phyloP scores from a whole-genome alignment of 805 yeast species.

The Candida insectorum region DNA sequence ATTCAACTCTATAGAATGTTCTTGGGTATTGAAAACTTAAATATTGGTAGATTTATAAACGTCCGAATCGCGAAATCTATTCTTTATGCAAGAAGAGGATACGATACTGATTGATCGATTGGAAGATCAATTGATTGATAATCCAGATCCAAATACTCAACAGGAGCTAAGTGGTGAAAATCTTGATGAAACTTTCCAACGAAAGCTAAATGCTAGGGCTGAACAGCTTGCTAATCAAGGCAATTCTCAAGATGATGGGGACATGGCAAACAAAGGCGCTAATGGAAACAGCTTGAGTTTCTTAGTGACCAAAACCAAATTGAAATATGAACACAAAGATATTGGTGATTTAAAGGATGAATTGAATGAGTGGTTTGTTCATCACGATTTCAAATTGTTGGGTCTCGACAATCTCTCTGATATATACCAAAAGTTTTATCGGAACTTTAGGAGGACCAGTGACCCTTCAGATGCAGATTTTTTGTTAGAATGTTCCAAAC shows the following conservation, averaged over 20 bases:
- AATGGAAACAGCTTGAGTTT: slow-evolving; percentile 18
- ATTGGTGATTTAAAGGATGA: slow-evolving; percentile 23
- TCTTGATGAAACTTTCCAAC: slow-evolving; percentile 41
- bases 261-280: slow-evolving; percentile 2
- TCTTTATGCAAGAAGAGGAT: slow-evolving; percentile 16
- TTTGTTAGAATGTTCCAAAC: neutral
- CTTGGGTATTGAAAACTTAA: slow-evolving; percentile 20
- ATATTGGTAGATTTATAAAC: neutral
- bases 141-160: slow-evolving; percentile 33
- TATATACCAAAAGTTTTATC: slow-evolving; percentile 2
- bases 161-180: slow-evolving; percentile 26
- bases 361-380: slow-evolving; percentile 38
- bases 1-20: slow-evolving; percentile 49
- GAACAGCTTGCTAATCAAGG: slow-evolving; percentile 27
- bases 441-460: neutral
- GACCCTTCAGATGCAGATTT: neutral
- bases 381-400: slow-evolving; percentile 22
- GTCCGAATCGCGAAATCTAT: neutral
- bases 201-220: slow-evolving; percentile 39
- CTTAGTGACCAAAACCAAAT: slow-evolving; percentile 27
- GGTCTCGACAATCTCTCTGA: slow-evolving; percentile 1
- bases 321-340: slow-evolving; percentile 29
- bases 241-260: slow-evolving; percentile 1
- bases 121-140: slow-evolving; percentile 46
- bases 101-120: slow-evolving; percentile 40